phyloP scores from a whole-genome alignment of 768 basidiomycete species.

The Crepidotus variabilis region DNA sequence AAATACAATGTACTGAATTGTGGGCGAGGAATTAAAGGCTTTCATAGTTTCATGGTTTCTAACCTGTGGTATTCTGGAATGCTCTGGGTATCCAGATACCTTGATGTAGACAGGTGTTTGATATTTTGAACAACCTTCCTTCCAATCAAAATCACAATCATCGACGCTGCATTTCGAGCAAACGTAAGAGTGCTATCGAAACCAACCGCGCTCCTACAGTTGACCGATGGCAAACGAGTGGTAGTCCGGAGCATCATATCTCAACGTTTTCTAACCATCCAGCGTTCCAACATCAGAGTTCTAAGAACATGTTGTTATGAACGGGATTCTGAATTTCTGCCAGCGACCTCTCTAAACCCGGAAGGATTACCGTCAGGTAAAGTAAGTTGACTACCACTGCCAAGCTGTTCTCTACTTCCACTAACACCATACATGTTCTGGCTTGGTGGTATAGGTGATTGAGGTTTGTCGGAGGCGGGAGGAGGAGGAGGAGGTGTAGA shows the following conservation, averaged over 20 bases:
- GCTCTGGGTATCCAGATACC: too few relatives aligned
- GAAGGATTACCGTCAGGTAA: conserved; percentile 1
- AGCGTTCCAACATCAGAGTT: neutral
- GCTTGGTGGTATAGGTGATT: conserved; percentile 7
- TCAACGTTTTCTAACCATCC: neutral
- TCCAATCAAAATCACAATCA: too few relatives aligned
- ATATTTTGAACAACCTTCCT: too few relatives aligned
- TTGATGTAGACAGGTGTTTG: too few relatives aligned
- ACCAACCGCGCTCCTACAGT: too few relatives aligned
- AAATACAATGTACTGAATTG: neutral
- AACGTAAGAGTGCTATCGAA: too few relatives aligned
- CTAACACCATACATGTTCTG: conserved; percentile 1
- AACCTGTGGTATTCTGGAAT: too few relatives aligned
- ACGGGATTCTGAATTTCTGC: neutral
- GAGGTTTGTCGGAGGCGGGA: conserved; percentile 22
- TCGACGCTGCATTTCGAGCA: too few relatives aligned
- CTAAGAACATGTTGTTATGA: neutral
- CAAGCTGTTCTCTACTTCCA: conserved; percentile 1
- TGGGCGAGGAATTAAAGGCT: neutral
- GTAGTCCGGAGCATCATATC: neutral
- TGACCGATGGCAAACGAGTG: too few relatives aligned
- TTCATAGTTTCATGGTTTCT: too few relatives aligned
- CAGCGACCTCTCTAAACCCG: neutral
- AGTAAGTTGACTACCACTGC: conserved; percentile 5
- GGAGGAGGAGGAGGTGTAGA: conserved; percentile 23